Percentiles rank a stretch among this genome's conserved stretches.
These are phyloP conservation scores for Quambalaria eucalypti DNA, from an alignment of 1,284 basidiomycete species.

Conservation along the genomic window DNA sequence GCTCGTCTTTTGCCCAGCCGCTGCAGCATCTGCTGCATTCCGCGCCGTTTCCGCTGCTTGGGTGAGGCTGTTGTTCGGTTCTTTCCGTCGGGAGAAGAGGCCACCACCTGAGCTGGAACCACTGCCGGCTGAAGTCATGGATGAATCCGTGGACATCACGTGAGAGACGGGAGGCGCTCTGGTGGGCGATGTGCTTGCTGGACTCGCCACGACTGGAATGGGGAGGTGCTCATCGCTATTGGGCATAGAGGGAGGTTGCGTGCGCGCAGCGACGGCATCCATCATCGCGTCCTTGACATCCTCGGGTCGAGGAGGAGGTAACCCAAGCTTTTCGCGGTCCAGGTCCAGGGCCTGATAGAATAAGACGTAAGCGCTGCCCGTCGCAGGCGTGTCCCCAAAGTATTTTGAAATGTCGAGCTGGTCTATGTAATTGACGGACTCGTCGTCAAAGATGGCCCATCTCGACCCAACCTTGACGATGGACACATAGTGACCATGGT, in stretches of 20 bases:
- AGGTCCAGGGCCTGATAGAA: constrained; percentile 87
- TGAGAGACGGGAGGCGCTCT: no score
- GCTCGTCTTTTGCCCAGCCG: no score
- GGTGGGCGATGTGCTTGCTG: no score
- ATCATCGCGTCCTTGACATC: no score
- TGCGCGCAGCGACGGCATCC: no score
- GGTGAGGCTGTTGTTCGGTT: neutral
- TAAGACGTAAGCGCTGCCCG: constrained; percentile 87
- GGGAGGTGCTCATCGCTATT: no score
- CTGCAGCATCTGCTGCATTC: no score
- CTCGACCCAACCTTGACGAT: constrained; percentile 71
- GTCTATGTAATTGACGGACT: constrained; percentile 74
- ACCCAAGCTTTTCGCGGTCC: constrained; percentile 17
- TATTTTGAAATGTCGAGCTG: constrained; percentile 85
- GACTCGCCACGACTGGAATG: no score
- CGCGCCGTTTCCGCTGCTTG: no score
- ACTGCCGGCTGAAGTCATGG: neutral
- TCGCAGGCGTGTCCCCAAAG: constrained; percentile 73
- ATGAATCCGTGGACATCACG: no score
- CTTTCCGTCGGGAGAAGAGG: neutral
- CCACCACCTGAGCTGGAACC: neutral
- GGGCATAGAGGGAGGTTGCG: no score
- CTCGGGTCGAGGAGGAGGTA: no score
- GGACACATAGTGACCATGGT: constrained; percentile 95
- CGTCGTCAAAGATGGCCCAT: constrained; percentile 94